Base-by-base conservation (phyloP, 257 asterid genomes). In the Catharanthus roseus region DNA sequence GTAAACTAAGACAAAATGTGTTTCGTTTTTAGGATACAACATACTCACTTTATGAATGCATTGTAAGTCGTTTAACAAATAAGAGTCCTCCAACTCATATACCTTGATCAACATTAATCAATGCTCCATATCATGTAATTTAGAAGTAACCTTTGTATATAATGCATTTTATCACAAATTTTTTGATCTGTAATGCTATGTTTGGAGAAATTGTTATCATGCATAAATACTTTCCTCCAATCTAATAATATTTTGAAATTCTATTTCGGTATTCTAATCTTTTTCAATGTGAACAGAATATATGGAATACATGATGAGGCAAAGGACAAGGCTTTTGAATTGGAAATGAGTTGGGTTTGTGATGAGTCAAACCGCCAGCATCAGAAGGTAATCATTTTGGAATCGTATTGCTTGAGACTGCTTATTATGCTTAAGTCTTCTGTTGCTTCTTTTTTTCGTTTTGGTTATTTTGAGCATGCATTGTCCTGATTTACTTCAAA, bases 321-420 rank as follows among this genome's bases (percentile, higher is more conserved):
- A 5, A 93, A 93, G 82, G 98, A 93, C 88, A 93, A 93, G 89
- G 98, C 95, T 62, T 93, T 93, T 74, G 98, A 93, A 75, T 60
- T 93, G 86, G 98, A 93, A 78, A 80, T 93, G 96, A 89, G 97
- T 69, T 93, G 98, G 98, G 95, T 91, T 15, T 93, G 98, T 71
- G 97, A 93, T n/a, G 98, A 93, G 81, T 93, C 98, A 6, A 87
- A 87, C 75, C 91, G 96, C 65, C 96, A 85, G 83, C 98, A 93
- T 67, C 91, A 89, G 76, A 93, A 93, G 97, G 98, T 93, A 84
- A 67, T 49, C 54, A 26, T 64, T 3, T n/a, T 56, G 16, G 67
- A 50, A 64, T 38, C 45, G 0, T 33, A 71, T 41, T 55, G 31
- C 58, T 33, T 39, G 21, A 44, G 38, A 36, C n/a, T 21, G 24